Evolutionary conservation across 2,329 filamentous ascomycete genomes (phyloP), one percentile per base, ranked within the genome.

Genomic region (Ceratocystis albifundus): DNA sequence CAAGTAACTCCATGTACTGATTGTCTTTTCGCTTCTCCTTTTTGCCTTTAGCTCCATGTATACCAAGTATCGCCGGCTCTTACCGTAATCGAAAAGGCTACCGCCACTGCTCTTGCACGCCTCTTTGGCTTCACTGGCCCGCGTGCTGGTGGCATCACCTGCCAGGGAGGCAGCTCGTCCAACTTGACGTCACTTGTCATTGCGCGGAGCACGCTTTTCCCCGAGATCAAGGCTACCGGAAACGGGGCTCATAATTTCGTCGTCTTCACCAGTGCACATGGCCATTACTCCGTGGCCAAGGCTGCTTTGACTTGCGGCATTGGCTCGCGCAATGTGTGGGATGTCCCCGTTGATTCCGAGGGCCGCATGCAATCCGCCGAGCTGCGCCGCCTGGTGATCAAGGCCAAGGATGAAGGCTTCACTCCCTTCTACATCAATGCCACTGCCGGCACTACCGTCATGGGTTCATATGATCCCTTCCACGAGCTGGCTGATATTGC

Each of bases 371-470:
- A 84, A 30, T 80, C 88, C 0, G 72, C 77, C 0, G 83, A 83
- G 17, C 80, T 99, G 8, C 83, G 88, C 28, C 77, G 79, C 0
- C 77, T 86, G 50, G 79, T 96, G 36, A 63, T 78, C 4, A 79
- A 81, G 65, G 86, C 88, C 28, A 85, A 85, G 71, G 71, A 73
- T 0, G 80, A 85, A 62, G 90, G 89, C 44, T 84, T 87, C 73
- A 94, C 88, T 0, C 93, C 94, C 0, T 88, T 99, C 69, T 96
- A 96, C 76, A 89, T 97, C 73, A 97, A 96, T 74, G 89, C 92
- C 4, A 97, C 94, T 0, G 93, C 94, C 0, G 94, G 94, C 20
- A 96, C 93, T 0, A 99, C 94, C 0, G 93, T 97, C 1, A 79
- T 93, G 69, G 94, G 94, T 17, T 90, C 89, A 0, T 99, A 88